Evolutionary conservation across 2,329 filamentous ascomycete species (phyloP), one percentile per base, ranked within the genome.

Genomic region (Penicillium freii): DNA sequence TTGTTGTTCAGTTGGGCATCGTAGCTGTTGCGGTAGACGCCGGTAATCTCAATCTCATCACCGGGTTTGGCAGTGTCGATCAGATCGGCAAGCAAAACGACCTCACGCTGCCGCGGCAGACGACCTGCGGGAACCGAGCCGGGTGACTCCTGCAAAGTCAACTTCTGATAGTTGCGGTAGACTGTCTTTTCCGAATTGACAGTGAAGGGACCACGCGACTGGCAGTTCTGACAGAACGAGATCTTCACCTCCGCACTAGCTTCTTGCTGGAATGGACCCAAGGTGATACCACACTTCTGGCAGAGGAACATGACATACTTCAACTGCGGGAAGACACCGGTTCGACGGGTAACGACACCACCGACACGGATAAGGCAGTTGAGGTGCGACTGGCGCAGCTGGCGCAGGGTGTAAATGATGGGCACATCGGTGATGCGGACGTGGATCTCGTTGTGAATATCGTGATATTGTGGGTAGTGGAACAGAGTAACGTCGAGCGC

Each of bases 251-350:
- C 94, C 43, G 92, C 87, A 61, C 94, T 96, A 42, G 93, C 94
- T 78, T 99, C 94, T 70, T 99, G 94, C 71, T 96, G 93, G 80
- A 97, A 99, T 19, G 94, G 94, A 1, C 94, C 94, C 3, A 99
- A 84, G 0, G 92, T 96, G 45, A 90, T 84, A 60, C 91, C 90
- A 69, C 94, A 99, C 78, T 97, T 99, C 57, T 82, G 86, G 77
- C 94, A 99, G 78, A 97, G 91, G 71, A 99, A 97, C 78, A 97
- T 96, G 78, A 99, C 91, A 75, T 97, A 97, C 75, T 97, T 97
- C 60, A 99, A 81, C 78, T 99, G 94, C 3, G 94, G 94, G 74
- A 99, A 99, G 47, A 99, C 95, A 55, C 94, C 94, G 27, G 88
- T 95, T 65, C 94, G 86, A 62, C 94, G 87, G 34, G 94, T 99